Percentiles rank a stretch among this genome's conserved stretches.
These are phyloP conservation scores for Aspergillus cavernicola DNA, from an alignment of 495 filamentous ascomycete species.

Conservation along the genomic window DNA sequence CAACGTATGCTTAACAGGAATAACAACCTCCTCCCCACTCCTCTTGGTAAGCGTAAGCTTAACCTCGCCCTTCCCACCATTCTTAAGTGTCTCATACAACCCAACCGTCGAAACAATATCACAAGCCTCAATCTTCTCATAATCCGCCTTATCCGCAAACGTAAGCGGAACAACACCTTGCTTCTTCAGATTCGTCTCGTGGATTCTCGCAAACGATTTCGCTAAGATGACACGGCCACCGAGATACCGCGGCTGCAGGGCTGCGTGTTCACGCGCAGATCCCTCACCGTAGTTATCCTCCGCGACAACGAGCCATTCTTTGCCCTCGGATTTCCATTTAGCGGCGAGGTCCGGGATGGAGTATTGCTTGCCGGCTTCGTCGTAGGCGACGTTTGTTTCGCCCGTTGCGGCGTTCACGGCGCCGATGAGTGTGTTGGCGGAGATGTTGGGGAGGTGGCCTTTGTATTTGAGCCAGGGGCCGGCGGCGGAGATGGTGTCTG, in stretches of 20 bases:
- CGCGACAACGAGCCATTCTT: slow-evolving; percentile 85
- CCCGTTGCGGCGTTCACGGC: slow-evolving; percentile 88
- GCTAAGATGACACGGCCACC: slow-evolving; percentile 83
- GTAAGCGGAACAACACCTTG: slow-evolving; percentile 94
- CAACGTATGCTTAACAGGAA: slow-evolving; percentile 64
- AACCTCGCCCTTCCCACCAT: slow-evolving; percentile 78
- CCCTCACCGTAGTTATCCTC: slow-evolving; percentile 99
- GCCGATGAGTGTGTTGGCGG: slow-evolving; percentile 91
- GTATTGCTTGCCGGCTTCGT: slow-evolving; percentile 61
- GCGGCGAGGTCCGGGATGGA: slow-evolving; percentile 80
- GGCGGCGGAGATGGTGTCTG: slow-evolving; percentile 95
- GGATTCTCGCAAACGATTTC: slow-evolving; percentile 93
- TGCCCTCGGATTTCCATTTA: slow-evolving; percentile 67
- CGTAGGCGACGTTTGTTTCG: slow-evolving; percentile 87
- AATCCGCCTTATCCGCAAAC: slow-evolving; percentile 82
- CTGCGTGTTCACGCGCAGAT: slow-evolving; percentile 90
- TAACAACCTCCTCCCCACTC: slow-evolving; percentile 56
- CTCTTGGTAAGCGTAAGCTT: slow-evolving; percentile 59
- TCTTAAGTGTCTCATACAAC: slow-evolving; percentile 72
- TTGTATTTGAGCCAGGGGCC: slow-evolving; percentile 99
- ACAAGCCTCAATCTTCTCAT: slow-evolving; percentile 74
- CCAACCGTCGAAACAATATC: slow-evolving; percentile 80
- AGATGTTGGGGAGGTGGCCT: slow-evolving; percentile 96
- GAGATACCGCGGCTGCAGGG: slow-evolving; percentile 91
- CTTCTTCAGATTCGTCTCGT: slow-evolving; percentile 99